Conservation (phyloP, 345 rosid genomes). For the Dipteronia sinensis region DNA sequence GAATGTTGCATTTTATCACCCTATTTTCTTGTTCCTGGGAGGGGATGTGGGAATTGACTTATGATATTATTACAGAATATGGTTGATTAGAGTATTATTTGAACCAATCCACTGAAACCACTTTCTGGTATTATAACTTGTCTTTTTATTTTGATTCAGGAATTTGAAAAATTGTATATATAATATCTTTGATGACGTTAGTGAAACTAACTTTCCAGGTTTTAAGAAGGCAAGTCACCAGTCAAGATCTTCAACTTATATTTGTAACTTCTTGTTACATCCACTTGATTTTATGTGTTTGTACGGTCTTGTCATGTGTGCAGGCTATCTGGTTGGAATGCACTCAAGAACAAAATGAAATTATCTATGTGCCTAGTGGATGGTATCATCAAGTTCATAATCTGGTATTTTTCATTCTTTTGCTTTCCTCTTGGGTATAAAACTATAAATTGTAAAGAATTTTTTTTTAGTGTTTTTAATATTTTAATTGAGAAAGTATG, state of each 20-base stretch:
- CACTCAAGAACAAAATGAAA: slow-evolving; percentile 68
- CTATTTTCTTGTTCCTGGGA: neutral
- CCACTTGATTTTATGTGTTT: slow-evolving; percentile 16
- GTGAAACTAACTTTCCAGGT: slow-evolving; percentile 68
- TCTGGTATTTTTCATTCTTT: slow-evolving; percentile 51
- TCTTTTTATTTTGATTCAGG: slow-evolving; percentile 43
- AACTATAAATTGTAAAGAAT: neutral
- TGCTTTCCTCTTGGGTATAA: neutral
- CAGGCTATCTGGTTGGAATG: slow-evolving; percentile 88
- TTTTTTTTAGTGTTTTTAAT: neutral
- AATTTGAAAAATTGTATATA: slow-evolving; percentile 68
- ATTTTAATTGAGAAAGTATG: neutral
- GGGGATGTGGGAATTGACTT: neutral
- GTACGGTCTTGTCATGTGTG: slow-evolving; percentile 25
- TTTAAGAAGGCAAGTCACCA: slow-evolving; percentile 58
- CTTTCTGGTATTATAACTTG: neutral
- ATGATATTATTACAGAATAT: neutral
- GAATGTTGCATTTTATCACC: neutral
- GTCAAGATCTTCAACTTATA: slow-evolving; percentile 19
- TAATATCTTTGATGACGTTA: slow-evolving; percentile 62
- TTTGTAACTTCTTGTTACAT: neutral
- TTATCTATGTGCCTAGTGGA: slow-evolving; percentile 91
- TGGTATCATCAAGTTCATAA: slow-evolving; percentile 99
- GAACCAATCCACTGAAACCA: neutral
- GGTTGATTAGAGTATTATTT: neutral